phyloP scores from a whole-genome alignment of 163 green algal genomes.

The Scenedesmus sp. region DNA sequence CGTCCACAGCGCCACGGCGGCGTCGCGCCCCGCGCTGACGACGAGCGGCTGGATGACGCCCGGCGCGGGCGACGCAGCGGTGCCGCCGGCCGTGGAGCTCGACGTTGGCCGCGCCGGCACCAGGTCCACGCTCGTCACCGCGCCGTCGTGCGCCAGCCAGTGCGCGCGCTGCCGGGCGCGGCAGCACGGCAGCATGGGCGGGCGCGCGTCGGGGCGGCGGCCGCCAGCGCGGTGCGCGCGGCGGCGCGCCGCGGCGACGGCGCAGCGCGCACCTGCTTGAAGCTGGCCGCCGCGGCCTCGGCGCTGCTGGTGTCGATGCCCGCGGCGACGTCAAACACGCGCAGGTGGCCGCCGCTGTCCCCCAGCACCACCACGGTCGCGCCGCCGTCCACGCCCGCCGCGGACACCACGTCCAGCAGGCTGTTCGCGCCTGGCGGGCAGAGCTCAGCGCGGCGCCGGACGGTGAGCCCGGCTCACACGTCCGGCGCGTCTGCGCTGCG shows the following conservation, averaged over 20 bases:
- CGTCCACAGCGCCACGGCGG: constrained; percentile 71
- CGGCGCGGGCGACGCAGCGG: neutral
- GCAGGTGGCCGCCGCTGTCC: constrained; percentile 77
- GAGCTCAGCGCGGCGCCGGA: too few relatives aligned
- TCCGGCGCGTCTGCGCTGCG: too few relatives aligned
- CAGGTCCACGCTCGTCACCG: constrained; percentile 58
- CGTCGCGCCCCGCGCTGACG: constrained; percentile 64
- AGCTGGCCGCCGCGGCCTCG: constrained; percentile 53
- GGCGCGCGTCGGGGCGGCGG: neutral
- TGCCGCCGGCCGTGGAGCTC: neutral
- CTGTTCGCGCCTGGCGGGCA: constrained; percentile 34
- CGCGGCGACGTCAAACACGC: constrained; percentile 66
- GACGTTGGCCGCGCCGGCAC: constrained; percentile 36
- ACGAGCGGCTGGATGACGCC: constrained; percentile 31
- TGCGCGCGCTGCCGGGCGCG: constrained; percentile 44
- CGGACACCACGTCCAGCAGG: constrained; percentile 39
- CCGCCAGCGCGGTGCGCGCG: neutral
- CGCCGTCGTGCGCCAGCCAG: constrained; percentile 63
- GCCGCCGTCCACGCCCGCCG: constrained; percentile 30
- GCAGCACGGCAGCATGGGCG: neutral
- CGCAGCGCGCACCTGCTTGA: constrained; percentile 56
- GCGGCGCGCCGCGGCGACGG: neutral
- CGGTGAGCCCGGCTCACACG: too few relatives aligned
- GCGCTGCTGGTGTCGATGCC: constrained; percentile 54
- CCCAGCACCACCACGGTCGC: constrained; percentile 61